A percentile compares a stretch with the other conserved stretches of the same genome.
Conservation (phyloP, 805 yeast species). For the Sugiyamaella floridensis region DNA sequence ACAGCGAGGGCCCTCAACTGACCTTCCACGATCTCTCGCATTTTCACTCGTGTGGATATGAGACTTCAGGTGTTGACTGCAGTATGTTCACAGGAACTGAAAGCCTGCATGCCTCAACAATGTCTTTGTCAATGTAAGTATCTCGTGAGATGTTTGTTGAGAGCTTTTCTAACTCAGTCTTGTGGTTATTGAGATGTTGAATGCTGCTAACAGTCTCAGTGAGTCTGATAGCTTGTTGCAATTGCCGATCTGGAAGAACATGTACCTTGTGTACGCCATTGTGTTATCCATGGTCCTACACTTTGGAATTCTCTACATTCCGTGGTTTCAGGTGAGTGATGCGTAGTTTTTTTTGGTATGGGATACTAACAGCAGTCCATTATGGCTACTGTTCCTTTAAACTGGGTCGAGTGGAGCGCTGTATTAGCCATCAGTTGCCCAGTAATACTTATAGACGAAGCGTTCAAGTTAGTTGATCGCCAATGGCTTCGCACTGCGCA, state of each 20-base stretch:
- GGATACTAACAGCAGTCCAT: constrained; percentile 11
- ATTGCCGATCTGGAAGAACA: constrained; percentile 36
- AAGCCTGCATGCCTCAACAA: constrained; percentile 32
- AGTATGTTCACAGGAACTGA: constrained; percentile 27
- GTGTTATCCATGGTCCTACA: constrained; percentile 33
- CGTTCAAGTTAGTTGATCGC: constrained; percentile 33
- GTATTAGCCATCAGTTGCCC: constrained; percentile 32
- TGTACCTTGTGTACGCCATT: constrained; percentile 35
- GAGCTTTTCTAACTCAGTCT: constrained; percentile 9
- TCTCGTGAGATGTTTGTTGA: neutral
- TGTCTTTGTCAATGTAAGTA: constrained; percentile 31
- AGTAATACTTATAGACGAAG: constrained; percentile 35
- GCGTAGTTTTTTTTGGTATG: neutral
- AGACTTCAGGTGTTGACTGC: constrained; percentile 32
- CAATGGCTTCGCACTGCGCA: neutral
- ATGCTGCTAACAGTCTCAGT: constrained; percentile 36
- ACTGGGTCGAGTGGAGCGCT: constrained; percentile 33
- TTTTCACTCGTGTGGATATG: constrained; percentile 32
- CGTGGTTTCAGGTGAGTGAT: constrained; percentile 24
- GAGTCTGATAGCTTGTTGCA: constrained; percentile 34
- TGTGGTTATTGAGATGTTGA: constrained; percentile 38
- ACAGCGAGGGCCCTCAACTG: constrained; percentile 34
- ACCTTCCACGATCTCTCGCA: constrained; percentile 30
- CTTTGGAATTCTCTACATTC: constrained; percentile 31
- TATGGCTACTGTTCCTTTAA: constrained; percentile 32